Conservation (phyloP, 257 asterid genomes). For the Solanum paucissectum region DNA sequence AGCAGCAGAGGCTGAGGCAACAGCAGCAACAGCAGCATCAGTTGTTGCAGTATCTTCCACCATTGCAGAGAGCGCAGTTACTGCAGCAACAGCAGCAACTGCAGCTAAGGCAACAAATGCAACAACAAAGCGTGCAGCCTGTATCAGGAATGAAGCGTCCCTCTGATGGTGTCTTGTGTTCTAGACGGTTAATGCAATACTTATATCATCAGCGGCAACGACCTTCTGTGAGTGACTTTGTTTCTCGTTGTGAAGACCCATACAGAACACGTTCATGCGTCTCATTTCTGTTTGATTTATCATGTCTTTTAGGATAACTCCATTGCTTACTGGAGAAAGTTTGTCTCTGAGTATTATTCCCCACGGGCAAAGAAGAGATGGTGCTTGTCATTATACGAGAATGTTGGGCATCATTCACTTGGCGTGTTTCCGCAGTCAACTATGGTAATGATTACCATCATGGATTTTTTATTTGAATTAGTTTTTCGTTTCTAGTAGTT, state of each 20-base stretch:
- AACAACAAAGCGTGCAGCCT: conserved; percentile 65
- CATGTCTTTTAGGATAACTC: conserved; percentile 48
- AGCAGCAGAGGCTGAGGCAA: conserved; percentile 81
- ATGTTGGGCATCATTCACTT: conserved; percentile 83
- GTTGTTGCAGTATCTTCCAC: conserved; percentile 73
- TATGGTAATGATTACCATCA: conserved; percentile 41
- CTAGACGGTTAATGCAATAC: conserved; percentile 91
- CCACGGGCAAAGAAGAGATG: conserved; percentile 97
- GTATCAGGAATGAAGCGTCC: conserved; percentile 62
- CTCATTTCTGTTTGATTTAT: not conserved
- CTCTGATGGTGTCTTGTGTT: conserved; percentile 82
- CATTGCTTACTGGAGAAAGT: conserved; percentile 96
- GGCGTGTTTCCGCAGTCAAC: conserved; percentile 98
- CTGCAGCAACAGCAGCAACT: conserved; percentile 75
- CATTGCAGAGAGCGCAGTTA: conserved; percentile 71
- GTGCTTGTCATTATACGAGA: conserved; percentile 86
- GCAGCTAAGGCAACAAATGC: conserved; percentile 63
- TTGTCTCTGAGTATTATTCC: conserved; percentile 89
- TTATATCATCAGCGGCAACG: conserved; percentile 91
- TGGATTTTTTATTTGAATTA: not conserved
- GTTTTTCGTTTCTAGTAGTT: not conserved
- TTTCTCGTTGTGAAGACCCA: not conserved
- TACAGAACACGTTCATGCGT: not conserved
- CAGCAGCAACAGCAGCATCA: conserved; percentile 61
- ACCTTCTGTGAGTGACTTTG: conserved; percentile 62